Percentiles rank a stretch among this genome's conserved stretches.
These are phyloP conservation scores for Cystobasidiaceae sp. DNA, from an alignment of 1,284 basidiomycete species.

Conservation along the genomic window DNA sequence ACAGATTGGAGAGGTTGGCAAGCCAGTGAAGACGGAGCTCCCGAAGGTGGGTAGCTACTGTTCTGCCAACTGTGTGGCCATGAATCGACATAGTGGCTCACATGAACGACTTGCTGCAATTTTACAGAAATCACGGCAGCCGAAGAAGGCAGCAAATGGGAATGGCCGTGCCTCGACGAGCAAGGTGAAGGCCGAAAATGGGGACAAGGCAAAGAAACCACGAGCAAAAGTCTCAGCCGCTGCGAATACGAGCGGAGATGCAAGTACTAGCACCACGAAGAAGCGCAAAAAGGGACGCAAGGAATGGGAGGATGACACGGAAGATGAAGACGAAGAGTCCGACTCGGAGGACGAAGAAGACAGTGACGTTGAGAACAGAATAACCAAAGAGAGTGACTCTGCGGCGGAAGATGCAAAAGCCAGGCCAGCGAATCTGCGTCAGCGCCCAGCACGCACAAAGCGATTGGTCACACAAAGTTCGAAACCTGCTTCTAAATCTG, in stretches of 20 bases:
- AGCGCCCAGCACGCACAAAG: too few relatives aligned
- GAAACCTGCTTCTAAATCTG: too few relatives aligned
- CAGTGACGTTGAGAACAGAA: slow-evolving; percentile 34
- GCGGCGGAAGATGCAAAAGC: slow-evolving; percentile 42
- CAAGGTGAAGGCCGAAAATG: too few relatives aligned
- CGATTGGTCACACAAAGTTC: too few relatives aligned
- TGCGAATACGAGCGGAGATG: background rate
- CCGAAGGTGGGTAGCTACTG: background rate
- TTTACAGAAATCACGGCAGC: background rate
- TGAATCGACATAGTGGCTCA: too few relatives aligned
- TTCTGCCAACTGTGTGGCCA: too few relatives aligned
- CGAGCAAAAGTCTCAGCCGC: background rate
- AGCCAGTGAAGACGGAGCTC: slow-evolving; percentile 48
- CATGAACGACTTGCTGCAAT: too few relatives aligned
- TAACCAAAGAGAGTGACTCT: slow-evolving; percentile 44
- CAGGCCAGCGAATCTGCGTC: background rate
- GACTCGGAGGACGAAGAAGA: slow-evolving; percentile 46
- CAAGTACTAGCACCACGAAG: background rate
- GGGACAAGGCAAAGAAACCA: background rate
- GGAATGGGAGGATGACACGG: slow-evolving; percentile 14
- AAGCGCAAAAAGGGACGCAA: background rate
- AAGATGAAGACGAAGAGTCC: slow-evolving; percentile 15
- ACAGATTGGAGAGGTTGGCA: slow-evolving; percentile 51
- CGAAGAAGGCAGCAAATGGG: background rate
- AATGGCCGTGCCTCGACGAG: slow-evolving; percentile 6